A percentile compares a stretch with the other conserved stretches of the same genome.
Evolutionary conservation across 441 rosid species (phyloP).

Genomic region (Syzygium malaccense): DNA sequence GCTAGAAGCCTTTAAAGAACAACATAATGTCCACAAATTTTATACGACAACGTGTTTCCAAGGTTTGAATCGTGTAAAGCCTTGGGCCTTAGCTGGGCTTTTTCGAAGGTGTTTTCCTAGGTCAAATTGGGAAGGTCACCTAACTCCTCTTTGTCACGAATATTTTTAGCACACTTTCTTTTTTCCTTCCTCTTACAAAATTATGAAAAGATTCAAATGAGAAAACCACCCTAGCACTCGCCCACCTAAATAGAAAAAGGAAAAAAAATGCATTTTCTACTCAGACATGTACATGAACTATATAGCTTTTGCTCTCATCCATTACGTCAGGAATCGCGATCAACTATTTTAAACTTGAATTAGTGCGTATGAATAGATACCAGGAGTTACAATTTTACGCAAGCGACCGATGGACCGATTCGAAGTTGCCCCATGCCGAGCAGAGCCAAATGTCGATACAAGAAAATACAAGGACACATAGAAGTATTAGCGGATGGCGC

Average conservation of each 20-base stretch:
- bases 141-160: not conserved
- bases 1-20: not conserved
- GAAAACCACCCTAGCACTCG: not conserved
- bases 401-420: not conserved
- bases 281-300: not conserved
- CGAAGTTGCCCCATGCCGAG: not conserved
- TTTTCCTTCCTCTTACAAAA: not conserved
- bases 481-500: not conserved
- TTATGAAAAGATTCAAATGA: not conserved
- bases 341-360: not conserved
- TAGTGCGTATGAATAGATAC: accelerated
- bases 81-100: not conserved
- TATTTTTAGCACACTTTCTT: not conserved
- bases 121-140: not conserved
- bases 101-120: not conserved
- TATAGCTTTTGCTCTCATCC: not conserved
- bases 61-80: not conserved
- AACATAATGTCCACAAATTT: not conserved
- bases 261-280: not conserved
- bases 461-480: not conserved
- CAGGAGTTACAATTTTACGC: accelerated
- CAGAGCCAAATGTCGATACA: not conserved
- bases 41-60: not conserved
- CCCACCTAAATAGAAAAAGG: not conserved
- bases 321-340: not conserved